Conservation (phyloP, 2,329 filamentous ascomycete species). For the Trichoderma sp. region DNA sequence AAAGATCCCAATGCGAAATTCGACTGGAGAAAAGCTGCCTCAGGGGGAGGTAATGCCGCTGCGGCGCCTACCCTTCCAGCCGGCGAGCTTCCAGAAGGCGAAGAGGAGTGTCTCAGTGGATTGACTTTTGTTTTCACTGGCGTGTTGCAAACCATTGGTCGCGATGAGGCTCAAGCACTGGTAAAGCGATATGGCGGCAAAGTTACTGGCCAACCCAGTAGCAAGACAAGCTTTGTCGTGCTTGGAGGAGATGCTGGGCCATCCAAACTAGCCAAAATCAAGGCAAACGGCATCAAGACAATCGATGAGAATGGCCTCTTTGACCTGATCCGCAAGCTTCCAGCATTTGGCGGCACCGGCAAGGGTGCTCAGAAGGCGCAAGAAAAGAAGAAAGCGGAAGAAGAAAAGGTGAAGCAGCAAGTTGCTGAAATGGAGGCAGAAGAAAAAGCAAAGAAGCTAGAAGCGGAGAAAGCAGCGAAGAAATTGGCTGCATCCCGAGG, state of each 20-base stretch:
- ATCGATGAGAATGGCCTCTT: constrained; percentile 94
- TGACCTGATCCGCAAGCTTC: constrained; percentile 75
- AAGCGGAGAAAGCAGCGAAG: constrained; percentile 51
- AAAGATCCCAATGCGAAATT: constrained; percentile 72
- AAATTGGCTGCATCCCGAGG: constrained; percentile 36
- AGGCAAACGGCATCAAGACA: constrained; percentile 75
- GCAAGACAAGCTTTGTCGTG: constrained; percentile 91
- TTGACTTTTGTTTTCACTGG: constrained; percentile 95
- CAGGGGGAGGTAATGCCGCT: constrained; percentile 59
- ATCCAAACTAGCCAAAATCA: constrained; percentile 86
- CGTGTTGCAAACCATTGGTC: constrained; percentile 72
- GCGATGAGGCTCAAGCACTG: constrained; percentile 80
- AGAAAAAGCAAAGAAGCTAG: constrained; percentile 61
- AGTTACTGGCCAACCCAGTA: constrained; percentile 78
- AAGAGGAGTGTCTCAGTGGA: constrained; percentile 85
- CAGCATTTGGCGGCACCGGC: constrained; percentile 81
- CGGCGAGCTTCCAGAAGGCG: constrained; percentile 75
- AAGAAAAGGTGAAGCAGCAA: constrained; percentile 75
- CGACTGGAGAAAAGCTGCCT: constrained; percentile 65
- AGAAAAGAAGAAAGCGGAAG: constrained; percentile 81
- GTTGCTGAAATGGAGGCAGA: constrained; percentile 83
- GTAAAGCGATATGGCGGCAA: constrained; percentile 96
- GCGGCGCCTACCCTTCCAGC: constrained; percentile 59
- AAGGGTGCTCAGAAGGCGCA: constrained; percentile 83
- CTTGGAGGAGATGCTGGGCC: constrained; percentile 89